Evolutionary conservation across 768 basidiomycete genomes (phyloP), one percentile per base, ranked within the genome.

Genomic region (Mrakia frigida): DNA sequence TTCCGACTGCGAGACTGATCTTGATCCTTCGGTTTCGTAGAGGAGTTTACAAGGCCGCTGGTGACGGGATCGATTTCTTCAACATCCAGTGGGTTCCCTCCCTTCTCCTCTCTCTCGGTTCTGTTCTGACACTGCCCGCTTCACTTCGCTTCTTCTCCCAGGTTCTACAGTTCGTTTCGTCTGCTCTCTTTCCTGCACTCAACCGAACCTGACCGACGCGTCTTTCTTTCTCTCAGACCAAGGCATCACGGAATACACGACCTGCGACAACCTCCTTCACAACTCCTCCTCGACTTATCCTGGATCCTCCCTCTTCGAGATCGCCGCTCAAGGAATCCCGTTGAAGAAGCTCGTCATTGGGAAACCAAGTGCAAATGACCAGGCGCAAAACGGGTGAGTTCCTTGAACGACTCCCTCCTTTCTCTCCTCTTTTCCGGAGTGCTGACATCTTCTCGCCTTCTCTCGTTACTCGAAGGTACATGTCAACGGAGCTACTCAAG

Each of bases 311-410:
- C n/a, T 74, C 37, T 39, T 39, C 11, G 73, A 74, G 59, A 61
- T 74, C 37, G 46, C 46, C 16, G 46, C 41, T 37, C 37, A 61
- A 28, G 73, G 35, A 11, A 65, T 63, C 16, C 56, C 56, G 1
- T 25, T 67, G 10, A 28, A 39, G 60, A 74, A 63, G 39, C 37
- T 74, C 25, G 41, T 63, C 13, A 63, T 74, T 7, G 73, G 73
- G 23, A 74, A 74, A 50, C 73, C 73, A 5, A 50, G 60, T 25
- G 43, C 59, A 28, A 16, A n/a, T 9, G 59, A n/a, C 14, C 60
- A 74, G n/a, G 73, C 73, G 25, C 14, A 28, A 11, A 74, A 74
- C 25, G 73, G 73, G n/a, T 74, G 56, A 25, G 23, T 56, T 25
- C 56, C 13, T 5, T n/a, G 52, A 16, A 21, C 18, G 4, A 1